Evolutionary conservation across 177 flowering plant genomes (phyloP).

Genomic region (Telopea speciosissima): DNA sequence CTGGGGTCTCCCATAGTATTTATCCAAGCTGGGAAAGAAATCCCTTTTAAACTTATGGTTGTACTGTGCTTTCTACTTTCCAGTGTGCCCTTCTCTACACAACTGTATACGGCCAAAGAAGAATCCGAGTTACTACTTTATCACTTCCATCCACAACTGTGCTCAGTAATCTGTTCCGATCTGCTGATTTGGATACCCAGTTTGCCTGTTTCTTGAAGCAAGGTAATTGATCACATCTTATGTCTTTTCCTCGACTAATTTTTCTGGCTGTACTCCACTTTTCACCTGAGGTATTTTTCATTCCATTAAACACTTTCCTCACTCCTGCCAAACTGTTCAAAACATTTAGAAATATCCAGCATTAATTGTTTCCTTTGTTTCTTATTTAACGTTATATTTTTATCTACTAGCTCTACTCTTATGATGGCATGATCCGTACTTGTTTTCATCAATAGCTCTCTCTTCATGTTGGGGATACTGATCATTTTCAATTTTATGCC

Average conservation of each 20-base stretch:
- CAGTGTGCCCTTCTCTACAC: constrained; percentile 99
- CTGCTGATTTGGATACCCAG: constrained; percentile 95
- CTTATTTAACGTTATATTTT: not conserved
- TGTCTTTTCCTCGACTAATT: not conserved
- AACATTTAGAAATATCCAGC: not conserved
- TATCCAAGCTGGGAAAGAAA: not conserved
- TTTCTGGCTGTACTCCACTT: not conserved
- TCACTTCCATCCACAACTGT: constrained; percentile 84
- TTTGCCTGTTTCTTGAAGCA: constrained; percentile 83
- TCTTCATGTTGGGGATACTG: not conserved
- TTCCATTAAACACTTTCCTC: not conserved
- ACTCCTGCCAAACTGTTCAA: not conserved
- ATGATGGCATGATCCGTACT: not conserved
- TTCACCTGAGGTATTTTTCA: not conserved
- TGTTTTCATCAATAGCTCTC: not conserved
- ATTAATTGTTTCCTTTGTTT: not conserved
- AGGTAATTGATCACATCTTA: constrained; percentile 37
- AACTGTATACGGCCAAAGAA: constrained; percentile 92
- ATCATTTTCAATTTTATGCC: not conserved
- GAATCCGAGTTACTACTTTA: constrained; percentile 82
- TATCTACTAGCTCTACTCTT: not conserved
- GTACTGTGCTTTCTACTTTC: constrained; percentile 7
- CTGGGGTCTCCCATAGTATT: not conserved
- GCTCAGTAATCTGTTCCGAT: constrained; percentile 79
- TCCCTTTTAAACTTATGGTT: constrained; percentile 5